Base-by-base conservation (phyloP, 73 alveolate genomes). In the Paramecium sonneborni region DNA sequence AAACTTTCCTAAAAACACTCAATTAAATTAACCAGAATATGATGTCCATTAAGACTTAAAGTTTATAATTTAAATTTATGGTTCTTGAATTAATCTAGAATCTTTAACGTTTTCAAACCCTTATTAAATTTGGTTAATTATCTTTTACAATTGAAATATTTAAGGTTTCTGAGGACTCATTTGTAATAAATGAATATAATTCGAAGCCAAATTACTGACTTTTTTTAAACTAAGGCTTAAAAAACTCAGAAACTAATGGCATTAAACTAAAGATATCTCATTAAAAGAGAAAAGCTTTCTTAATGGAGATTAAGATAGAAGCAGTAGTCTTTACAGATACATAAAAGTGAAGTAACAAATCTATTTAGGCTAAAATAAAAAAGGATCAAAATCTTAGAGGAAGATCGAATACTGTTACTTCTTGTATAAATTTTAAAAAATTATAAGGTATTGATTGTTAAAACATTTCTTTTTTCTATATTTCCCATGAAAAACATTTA, bases 401-500 rank as follows among this genome's bases (percentile, higher is more conserved):
- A 62, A 62, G 84, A 62, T 62, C 84, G 84, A 62, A 62, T 62
- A 26, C 84, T 62, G 18, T 26, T 62, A 10, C 44, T 62, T 10
- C 52, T 62, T 6, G 84, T 62, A 3, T 15, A 37, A 74, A 15
- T 74, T 74, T 39, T 10, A 12, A 74, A 74, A 74, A 67, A 74
- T 74, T 18, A 37, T 67, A 0, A 37, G n/a, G 68, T 74, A 74
- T n/a, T n/a, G n/a, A n/a, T n/a, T n/a, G n/a, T n/a, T n/a, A n/a
- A n/a, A n/a, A n/a, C n/a, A n/a, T n/a, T n/a, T n/a, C n/a, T n/a
- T n/a, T n/a, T n/a, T n/a, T n/a, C n/a, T n/a, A n/a, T n/a, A n/a
- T 35, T 74, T 74, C 44, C 87, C 87, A 0, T 62, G 58, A 35
- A 74, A 74, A 74, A 39, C 67, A 12, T 12, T 74, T 62, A 74